These are phyloP conservation scores for Oryza nivara DNA, from an alignment of 176 grass and related monocot species.

Conservation along the genomic window DNA sequence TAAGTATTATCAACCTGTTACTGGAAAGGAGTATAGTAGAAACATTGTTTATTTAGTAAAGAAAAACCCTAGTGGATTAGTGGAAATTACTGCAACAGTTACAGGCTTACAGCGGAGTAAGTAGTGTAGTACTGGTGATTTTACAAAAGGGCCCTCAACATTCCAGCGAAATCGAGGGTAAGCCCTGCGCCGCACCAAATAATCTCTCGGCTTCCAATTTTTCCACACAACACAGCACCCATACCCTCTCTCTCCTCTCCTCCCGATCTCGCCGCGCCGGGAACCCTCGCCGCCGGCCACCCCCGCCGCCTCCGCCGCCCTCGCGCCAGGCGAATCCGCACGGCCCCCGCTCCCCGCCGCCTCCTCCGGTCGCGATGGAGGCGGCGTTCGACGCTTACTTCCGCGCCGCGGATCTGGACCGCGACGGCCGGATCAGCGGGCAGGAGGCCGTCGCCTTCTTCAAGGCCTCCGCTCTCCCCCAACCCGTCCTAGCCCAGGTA, in stretches of 20 bases:
- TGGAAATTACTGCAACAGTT: too few relatives aligned
- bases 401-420: conserved; percentile 86
- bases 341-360: background rate
- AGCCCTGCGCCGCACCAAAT: background rate
- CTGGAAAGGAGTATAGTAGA: too few relatives aligned
- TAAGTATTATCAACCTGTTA: too few relatives aligned
- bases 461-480: conserved; percentile 84
- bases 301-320: background rate
- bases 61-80: too few relatives aligned
- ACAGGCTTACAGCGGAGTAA: too few relatives aligned
- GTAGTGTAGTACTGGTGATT: background rate
- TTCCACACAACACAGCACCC: background rate
- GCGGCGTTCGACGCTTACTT: conserved; percentile 93
- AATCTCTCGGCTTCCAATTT: background rate
- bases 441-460: conserved; percentile 92
- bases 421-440: conserved; percentile 95
- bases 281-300: conserved; percentile 31
- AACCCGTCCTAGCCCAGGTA: conserved; percentile 90
- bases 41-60: too few relatives aligned
- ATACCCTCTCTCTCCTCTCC: too few relatives aligned
- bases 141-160: background rate
- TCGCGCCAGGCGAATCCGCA: background rate
- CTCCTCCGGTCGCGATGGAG: conserved; percentile 40
- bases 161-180: conserved; percentile 34
- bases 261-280: conserved; percentile 49